Evolutionary conservation across 1,284 basidiomycete genomes (phyloP).

Genomic region (Leccinum angustisporum): DNA sequence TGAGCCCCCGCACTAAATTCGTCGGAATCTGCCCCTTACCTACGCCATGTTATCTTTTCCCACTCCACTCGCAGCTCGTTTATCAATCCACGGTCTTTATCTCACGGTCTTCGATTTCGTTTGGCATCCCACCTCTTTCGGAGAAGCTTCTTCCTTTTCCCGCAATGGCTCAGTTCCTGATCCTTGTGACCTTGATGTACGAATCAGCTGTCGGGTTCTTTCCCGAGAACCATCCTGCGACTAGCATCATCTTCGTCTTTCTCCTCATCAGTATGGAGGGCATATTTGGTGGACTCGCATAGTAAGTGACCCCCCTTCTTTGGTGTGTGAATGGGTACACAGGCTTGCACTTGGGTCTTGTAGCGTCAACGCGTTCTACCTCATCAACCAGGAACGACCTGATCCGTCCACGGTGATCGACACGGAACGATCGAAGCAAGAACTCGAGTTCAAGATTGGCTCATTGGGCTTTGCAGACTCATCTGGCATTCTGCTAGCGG

Average conservation of each 20-base stretch:
- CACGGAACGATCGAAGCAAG: conserved; percentile 61
- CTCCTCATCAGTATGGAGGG: conserved; percentile 83
- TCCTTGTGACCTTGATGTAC: conserved; percentile 58
- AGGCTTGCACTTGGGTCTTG: neutral
- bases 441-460: conserved; percentile 87
- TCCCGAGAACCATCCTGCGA: conserved; percentile 46
- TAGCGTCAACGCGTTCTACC: conserved; percentile 87
- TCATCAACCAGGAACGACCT: conserved; percentile 73
- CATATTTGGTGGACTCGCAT: conserved; percentile 89
- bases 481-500: conserved; percentile 77
- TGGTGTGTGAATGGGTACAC: neutral
- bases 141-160: conserved; percentile 69
- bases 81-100: conserved; percentile 95
- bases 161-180: conserved; percentile 64
- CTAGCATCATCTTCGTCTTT: conserved; percentile 69
- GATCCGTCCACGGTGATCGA: conserved; percentile 44
- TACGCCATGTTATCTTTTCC: conserved; percentile 22
- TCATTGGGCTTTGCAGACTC: conserved; percentile 80
- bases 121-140: conserved; percentile 86
- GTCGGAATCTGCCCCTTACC: conserved; percentile 11
- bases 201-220: conserved; percentile 74
- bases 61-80: conserved; percentile 55
- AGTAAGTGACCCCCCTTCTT: conserved; percentile 50
- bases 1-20: conserved; percentile 19
- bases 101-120: conserved; percentile 88